Base-by-base conservation (phyloP, 2,329 filamentous ascomycete species). In the Aspergillus puulaauensis region DNA sequence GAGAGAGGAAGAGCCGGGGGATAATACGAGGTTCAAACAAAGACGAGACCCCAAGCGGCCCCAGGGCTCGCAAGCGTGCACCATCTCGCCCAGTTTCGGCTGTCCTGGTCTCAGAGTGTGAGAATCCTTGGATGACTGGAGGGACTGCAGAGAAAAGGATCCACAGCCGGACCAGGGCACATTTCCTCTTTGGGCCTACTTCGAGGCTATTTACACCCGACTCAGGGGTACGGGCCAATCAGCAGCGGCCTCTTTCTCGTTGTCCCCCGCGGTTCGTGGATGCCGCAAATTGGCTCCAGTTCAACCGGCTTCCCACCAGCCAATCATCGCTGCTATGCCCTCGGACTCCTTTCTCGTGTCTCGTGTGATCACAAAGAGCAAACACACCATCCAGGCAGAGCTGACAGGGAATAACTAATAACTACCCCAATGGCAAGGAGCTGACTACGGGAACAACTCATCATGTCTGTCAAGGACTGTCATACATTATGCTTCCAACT, bases 201-300 rank as follows among this genome's bases (percentile, higher is more conserved):
- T 57, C 53, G 60, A 63, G 41, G 60, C 62, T 63, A 64, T 62
- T 58, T 27, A 52, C 21, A 37, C 21, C 21, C 21, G 23, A 17
- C 35, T 56, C 57, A 55, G 52, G 59, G 61, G 54, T 39, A 40
- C 8, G 3, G 17, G 23, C 62, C 62, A 64, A 64, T 60, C 35
- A 57, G 6, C n/a, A n/a, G n/a, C 2, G 21, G 17, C 37, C 8
- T 35, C 21, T 31, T 46, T 19, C 31, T 19, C 45, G 17, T 23
- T 21, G 41, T 45, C 58, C 57, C 61, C 59, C 56, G 44, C 50
- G 43, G 62, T 66, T 66, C 64, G 54, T 63, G 61, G 56, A 46
- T 41, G 19, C 27, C 41, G 6, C 43, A 52, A 49, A 57, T 53
- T 52, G 45, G 14, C 44, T 33, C 40, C 45, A 37, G 6, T 27